Evolutionary conservation across 2,329 filamentous ascomycete genomes (phyloP).

Genomic region (Ceratocystis variospora): DNA sequence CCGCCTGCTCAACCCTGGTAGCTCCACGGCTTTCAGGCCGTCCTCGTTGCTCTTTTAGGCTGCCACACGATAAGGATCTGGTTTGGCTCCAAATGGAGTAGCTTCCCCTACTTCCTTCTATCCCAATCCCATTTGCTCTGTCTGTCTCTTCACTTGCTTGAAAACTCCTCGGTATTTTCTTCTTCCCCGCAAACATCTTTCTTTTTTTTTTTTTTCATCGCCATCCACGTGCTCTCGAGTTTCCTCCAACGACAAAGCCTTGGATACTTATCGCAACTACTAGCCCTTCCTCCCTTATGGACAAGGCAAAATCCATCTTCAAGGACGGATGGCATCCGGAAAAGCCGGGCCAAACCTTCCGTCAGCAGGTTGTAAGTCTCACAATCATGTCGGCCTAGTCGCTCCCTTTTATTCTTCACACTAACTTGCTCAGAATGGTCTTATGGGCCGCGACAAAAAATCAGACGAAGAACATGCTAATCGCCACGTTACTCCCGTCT

Average conservation of each 20-base stretch:
- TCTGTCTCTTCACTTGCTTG: background rate
- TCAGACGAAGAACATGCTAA: slow-evolving; percentile 24
- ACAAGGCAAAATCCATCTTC: slow-evolving; percentile 15
- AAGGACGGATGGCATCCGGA: slow-evolving; percentile 18
- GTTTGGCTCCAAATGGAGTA: slow-evolving; percentile 23
- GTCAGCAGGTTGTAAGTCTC: slow-evolving; percentile 26
- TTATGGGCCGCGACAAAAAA: slow-evolving; percentile 32
- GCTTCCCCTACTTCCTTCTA: background rate
- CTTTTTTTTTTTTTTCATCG: background rate
- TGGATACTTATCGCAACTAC: background rate
- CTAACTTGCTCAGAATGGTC: slow-evolving; percentile 30
- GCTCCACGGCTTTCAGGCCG: background rate
- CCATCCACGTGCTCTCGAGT: background rate
- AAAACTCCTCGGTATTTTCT: background rate
- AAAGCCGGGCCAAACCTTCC: slow-evolving; percentile 23
- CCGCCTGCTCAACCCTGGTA: background rate
- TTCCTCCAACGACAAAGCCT: background rate
- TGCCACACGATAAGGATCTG: background rate
- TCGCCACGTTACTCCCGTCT: slow-evolving; percentile 45
- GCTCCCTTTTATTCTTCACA: background rate
- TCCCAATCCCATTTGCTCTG: background rate
- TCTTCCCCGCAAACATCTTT: background rate
- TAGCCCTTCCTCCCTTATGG: slow-evolving; percentile 1
- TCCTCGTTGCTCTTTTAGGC: background rate
- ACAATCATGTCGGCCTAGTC: background rate